Percentiles rank a stretch among this genome's conserved stretches.
phyloP scores from a whole-genome alignment of 129 eudicot species.

The Chrysanthemum lavandulifolium region DNA sequence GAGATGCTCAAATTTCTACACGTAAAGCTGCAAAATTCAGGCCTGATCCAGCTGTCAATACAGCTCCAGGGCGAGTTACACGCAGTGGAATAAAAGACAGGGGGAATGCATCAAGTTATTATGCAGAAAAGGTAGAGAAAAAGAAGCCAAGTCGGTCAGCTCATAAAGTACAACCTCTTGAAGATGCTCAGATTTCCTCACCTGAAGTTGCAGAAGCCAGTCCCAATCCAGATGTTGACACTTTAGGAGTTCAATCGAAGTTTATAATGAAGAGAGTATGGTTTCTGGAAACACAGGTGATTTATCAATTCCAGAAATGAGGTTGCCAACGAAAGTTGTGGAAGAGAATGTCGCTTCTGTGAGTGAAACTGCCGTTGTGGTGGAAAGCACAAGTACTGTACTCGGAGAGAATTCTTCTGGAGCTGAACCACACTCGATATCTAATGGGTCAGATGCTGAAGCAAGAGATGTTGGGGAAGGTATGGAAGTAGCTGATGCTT shows the following conservation, averaged over 20 bases:
- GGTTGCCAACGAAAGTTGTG: background rate
- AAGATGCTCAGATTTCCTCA: slow-evolving; percentile 20
- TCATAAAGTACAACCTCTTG: slow-evolving; percentile 11
- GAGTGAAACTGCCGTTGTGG: slow-evolving; percentile 1
- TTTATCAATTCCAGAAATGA: slow-evolving; percentile 20
- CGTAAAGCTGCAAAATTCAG: slow-evolving; percentile 7
- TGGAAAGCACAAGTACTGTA: background rate
- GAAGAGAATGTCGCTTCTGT: background rate
- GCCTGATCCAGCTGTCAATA: slow-evolving; percentile 16
- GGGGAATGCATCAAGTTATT: slow-evolving; percentile 3
- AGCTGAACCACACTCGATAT: background rate
- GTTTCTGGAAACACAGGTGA: slow-evolving; percentile 10
- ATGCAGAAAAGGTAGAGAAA: slow-evolving; percentile 23
- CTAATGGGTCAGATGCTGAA: background rate
- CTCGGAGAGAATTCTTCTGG: background rate
- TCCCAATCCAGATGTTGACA: background rate
- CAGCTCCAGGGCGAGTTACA: slow-evolving; percentile 30
- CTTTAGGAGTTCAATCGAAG: slow-evolving; percentile 11
- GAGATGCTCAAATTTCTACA: background rate
- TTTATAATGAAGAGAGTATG: slow-evolving; percentile 9
- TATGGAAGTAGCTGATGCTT: slow-evolving; percentile 7
- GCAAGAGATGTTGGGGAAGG: slow-evolving; percentile 15
- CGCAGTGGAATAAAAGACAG: slow-evolving; percentile 12
- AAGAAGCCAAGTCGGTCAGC: slow-evolving; percentile 19
- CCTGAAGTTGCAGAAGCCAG: slow-evolving; percentile 27